Evolutionary conservation across 306 rosid species (phyloP).

Genomic region (Trifolium subterraneum): DNA sequence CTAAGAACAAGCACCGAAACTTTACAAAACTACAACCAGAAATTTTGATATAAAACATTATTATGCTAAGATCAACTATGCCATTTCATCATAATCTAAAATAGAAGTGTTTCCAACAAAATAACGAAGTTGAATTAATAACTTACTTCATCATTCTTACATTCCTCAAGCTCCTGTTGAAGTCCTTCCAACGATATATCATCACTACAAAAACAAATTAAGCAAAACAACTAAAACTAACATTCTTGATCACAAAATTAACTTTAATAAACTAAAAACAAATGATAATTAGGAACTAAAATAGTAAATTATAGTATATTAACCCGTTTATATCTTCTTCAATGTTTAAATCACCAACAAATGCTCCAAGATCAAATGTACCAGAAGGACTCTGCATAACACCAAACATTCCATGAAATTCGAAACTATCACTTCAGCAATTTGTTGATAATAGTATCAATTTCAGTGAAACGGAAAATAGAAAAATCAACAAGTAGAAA

Average conservation of each 20-base stretch:
- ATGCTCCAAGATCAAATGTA: slow-evolving; percentile 75
- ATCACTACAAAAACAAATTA: slow-evolving; percentile 56
- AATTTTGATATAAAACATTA: slow-evolving; percentile 3
- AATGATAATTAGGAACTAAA: background rate
- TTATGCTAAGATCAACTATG: background rate
- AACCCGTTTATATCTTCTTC: slow-evolving; percentile 86
- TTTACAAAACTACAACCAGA: slow-evolving; percentile 8
- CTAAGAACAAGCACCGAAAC: background rate
- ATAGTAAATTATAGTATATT: background rate
- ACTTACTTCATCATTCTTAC: slow-evolving; percentile 79
- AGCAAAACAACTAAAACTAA: slow-evolving; percentile 21
- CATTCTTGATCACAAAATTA: background rate
- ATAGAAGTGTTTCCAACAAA: slow-evolving; percentile 3
- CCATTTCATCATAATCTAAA: slow-evolving; percentile 19
- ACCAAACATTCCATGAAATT: slow-evolving; percentile 17
- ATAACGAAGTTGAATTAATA: background rate
- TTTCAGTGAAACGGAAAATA: background rate
- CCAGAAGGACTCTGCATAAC: slow-evolving; percentile 53
- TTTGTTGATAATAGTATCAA: background rate
- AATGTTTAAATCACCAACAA: slow-evolving; percentile 77
- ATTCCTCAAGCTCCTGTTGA: slow-evolving; percentile 92
- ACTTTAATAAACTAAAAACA: background rate
- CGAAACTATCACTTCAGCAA: background rate
- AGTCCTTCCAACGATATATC: slow-evolving; percentile 91
- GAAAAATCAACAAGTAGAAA: background rate